These are phyloP conservation scores for Aureobasidium pullulans DNA, from an alignment of 2,329 filamentous ascomycete species.

Conservation along the genomic window DNA sequence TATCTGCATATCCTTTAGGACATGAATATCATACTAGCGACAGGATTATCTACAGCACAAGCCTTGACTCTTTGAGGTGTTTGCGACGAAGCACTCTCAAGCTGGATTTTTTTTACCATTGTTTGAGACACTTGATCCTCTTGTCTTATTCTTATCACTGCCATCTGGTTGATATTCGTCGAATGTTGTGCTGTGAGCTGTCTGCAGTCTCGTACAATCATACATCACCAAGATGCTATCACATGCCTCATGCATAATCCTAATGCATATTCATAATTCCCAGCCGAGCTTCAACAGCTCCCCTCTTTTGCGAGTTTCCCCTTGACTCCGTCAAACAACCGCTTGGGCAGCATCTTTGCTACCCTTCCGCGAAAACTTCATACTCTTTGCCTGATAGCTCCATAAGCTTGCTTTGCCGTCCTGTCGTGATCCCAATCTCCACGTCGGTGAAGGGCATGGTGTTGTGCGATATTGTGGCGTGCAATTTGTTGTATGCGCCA, in stretches of 20 bases:
- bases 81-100: too few relatives aligned
- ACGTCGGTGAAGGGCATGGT: background rate
- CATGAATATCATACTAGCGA: too few relatives aligned
- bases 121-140: too few relatives aligned
- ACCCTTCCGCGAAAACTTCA: background rate
- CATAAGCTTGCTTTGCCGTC: background rate
- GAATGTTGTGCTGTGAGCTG: too few relatives aligned
- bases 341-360: background rate
- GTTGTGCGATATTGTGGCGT: conserved; percentile 5
- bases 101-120: too few relatives aligned
- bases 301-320: background rate
- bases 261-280: background rate
- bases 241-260: background rate
- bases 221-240: background rate
- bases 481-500: background rate
- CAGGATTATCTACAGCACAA: too few relatives aligned
- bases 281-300: background rate
- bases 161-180: too few relatives aligned
- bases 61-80: too few relatives aligned
- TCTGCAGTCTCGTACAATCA: too few relatives aligned
- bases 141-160: too few relatives aligned
- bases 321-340: background rate
- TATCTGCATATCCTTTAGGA: too few relatives aligned
- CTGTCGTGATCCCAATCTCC: background rate
- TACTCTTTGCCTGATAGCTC: too few relatives aligned